Base-by-base conservation (phyloP, 495 filamentous ascomycete genomes). In the Penicillium turbatum region DNA sequence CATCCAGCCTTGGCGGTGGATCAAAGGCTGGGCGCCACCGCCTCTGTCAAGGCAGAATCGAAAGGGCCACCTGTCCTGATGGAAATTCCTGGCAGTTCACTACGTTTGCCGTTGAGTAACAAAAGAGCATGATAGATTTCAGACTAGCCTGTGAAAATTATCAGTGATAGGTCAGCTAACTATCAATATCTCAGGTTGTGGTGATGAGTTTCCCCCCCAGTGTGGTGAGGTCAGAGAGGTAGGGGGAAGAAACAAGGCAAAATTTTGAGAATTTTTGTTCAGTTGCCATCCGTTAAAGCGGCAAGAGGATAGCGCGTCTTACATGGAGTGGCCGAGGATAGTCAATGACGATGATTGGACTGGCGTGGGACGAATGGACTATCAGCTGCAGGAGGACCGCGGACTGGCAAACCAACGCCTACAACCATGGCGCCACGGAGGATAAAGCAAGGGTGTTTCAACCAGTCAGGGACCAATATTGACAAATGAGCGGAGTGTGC, bases 201-300 rank as follows among this genome's bases (percentile, higher is more conserved):
- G 27, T 42, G 12, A 15, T 43, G 31, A 44, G 10, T 29, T n/a
- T 24, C 19, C 17, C 44, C 39, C 45, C 34, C 21, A 21, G 35
- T 38, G 38, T 41, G 17, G 36, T 29, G 41, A 48, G 51, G 54
- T 42, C 58, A 44, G 45, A 48, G 51, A 54, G 64, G 60, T 38
- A 49, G 47, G 47, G 47, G 47, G 13, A 49, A 10, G 47, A 56
- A 70, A 68, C 53, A 66, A 53, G 61, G 41, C 57, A 47, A 55
- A 55, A 54, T 44, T 53, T 52, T 54, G 58, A 59, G 62, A 66
- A 64, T 68, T 67, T 68, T 76, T 68, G 72, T 73, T 78, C 75
- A 71, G 58, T 66, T 64, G 57, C 56, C 56, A 54, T 63, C 51
- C 50, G 58, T 64, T 71, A 75, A 77, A 74, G 72, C 67, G 63